These are phyloP conservation scores for Pichia sp. DNA, from an alignment of 1,139 yeast species.

Conservation along the genomic window DNA sequence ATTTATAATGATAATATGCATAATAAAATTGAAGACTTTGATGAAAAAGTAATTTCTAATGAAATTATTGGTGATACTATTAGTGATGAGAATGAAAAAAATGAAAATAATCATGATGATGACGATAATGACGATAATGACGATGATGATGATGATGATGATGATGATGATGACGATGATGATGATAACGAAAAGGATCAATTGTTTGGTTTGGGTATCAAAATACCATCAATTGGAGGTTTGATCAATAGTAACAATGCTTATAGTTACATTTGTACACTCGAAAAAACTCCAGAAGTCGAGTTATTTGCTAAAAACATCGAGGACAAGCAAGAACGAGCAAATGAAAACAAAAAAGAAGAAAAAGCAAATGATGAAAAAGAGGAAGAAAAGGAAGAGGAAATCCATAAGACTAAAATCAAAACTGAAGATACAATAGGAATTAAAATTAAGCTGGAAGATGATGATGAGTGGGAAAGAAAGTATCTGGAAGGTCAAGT, in stretches of 20 bases:
- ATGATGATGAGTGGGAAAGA: neutral
- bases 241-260: conserved; percentile 3
- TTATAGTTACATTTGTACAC: conserved; percentile 4
- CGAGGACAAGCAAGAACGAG: neutral
- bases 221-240: conserved; percentile 1
- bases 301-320: neutral
- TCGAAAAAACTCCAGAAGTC: conserved; percentile 2
- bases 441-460: neutral
- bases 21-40: neutral
- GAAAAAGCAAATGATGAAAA: neutral
- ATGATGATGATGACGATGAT: neutral
- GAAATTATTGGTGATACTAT: neutral
- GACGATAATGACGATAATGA: neutral
- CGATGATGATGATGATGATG: neutral
- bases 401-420: neutral
- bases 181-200: neutral
- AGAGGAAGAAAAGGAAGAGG: neutral
- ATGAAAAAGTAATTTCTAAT: neutral
- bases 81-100: neutral
- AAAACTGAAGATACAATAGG: neutral
- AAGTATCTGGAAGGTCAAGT: neutral
- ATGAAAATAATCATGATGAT: neutral
- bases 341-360: neutral
- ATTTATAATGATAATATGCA: neutral
- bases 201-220: conserved; percentile 5